These are phyloP conservation scores for Setaria viridis DNA, from an alignment of 202 grass and related monocot species.

Conservation along the genomic window DNA sequence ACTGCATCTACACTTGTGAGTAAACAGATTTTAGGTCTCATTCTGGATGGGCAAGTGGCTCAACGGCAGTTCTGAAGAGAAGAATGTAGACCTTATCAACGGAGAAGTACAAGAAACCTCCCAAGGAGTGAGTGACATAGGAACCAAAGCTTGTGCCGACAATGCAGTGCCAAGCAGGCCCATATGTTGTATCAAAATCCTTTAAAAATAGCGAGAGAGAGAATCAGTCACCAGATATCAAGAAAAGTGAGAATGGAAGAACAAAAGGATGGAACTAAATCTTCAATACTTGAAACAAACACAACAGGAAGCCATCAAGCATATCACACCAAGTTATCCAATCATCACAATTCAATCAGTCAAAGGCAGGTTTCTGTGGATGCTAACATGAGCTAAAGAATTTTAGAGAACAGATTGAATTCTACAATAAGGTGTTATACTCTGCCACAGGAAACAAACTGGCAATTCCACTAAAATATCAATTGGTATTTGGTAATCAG, in stretches of 20 bases:
- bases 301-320: not conserved
- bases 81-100: conserved; percentile 91
- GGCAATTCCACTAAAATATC: not conserved
- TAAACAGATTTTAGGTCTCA: conserved; percentile 11
- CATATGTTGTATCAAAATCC: conserved; percentile 86
- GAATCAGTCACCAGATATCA: conserved; percentile 4
- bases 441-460: not conserved
- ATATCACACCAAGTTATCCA: no score
- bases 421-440: not conserved
- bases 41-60: conserved; percentile 60
- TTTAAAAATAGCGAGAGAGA: conserved; percentile 31
- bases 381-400: not conserved
- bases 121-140: conserved; percentile 88
- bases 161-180: conserved; percentile 98
- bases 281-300: not conserved
- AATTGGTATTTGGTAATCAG: not conserved
- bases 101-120: conserved; percentile 95
- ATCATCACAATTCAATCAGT: no score
- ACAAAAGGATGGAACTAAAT: not conserved
- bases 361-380: not conserved
- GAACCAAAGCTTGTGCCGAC: conserved; percentile 94
- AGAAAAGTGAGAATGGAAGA: not conserved
- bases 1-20: conserved; percentile 37
- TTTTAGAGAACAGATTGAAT: not conserved
- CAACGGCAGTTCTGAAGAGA: conserved; percentile 86